Evolutionary conservation across 1,139 yeast species (phyloP).

Genomic region (Debaryomycetaceae sp.): DNA sequence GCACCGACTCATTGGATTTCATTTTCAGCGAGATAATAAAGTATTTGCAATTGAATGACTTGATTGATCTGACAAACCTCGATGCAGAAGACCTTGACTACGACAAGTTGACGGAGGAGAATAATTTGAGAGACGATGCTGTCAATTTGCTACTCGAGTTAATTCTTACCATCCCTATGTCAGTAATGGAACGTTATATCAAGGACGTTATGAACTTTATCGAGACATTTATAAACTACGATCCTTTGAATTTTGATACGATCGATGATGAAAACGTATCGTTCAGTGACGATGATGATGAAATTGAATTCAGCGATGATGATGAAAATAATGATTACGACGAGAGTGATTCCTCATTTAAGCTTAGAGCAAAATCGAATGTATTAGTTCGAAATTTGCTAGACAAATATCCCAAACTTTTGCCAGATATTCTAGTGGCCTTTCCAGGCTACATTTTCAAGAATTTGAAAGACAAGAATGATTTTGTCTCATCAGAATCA

Average conservation of each 20-base stretch:
- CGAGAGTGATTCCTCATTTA: slow-evolving; percentile 67
- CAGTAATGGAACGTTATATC: slow-evolving; percentile 17
- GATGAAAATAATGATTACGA: slow-evolving; percentile 19
- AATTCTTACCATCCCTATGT: slow-evolving; percentile 15
- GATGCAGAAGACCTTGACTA: slow-evolving; percentile 46
- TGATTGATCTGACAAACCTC: slow-evolving; percentile 25
- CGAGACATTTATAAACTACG: slow-evolving; percentile 46
- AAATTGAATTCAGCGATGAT: slow-evolving; percentile 35
- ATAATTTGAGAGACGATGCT: slow-evolving; percentile 45
- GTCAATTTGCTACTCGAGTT: slow-evolving; percentile 39
- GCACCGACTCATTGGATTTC: slow-evolving; percentile 4
- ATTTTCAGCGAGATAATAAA: slow-evolving; percentile 19
- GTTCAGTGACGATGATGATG: slow-evolving; percentile 41
- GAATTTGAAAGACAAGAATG: slow-evolving; percentile 37
- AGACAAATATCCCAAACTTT: slow-evolving; percentile 23
- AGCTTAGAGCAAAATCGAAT: slow-evolving; percentile 56
- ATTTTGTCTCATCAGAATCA: slow-evolving; percentile 37
- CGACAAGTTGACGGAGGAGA: slow-evolving; percentile 32
- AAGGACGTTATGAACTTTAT: slow-evolving; percentile 30
- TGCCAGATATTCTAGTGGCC: slow-evolving; percentile 17
- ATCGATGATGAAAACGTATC: slow-evolving; percentile 33
- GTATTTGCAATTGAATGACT: slow-evolving; percentile 25
- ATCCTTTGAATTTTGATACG: slow-evolving; percentile 47
- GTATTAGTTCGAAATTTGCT: slow-evolving; percentile 42
- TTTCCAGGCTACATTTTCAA: slow-evolving; percentile 17